Evolutionary conservation across 441 rosid species (phyloP), one percentile per base, ranked within the genome.

Genomic region (Erysimum pusillum): DNA sequence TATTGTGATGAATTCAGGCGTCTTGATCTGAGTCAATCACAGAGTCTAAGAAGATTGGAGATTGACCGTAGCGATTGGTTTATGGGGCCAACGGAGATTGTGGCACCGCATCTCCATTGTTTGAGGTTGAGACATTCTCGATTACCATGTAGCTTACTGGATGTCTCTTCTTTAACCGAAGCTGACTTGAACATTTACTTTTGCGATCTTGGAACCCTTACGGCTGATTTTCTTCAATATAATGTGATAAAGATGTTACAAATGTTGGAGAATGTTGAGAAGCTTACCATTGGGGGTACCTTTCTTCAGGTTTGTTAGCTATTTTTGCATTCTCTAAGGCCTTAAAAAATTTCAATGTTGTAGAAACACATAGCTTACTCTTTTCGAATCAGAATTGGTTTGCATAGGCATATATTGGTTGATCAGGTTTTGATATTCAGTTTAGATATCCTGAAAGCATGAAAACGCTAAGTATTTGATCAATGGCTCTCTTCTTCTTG

Each of bases 261-360:
- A 2, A 44, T 73, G 59, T 61, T 78, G 66, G 53, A 67, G 66
- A 73, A 73, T 45, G 71, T 67, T 0, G 74, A 44, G 66, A 67
- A 73, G 60, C 78, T 78, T 61, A 78, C 74, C 15, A 25, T 78
- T 53, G 74, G 81, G 1, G 71, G 70, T 39, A 73, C 70, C 8
- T 78, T 73, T 67, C 81, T 78, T 63, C 81, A 78, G 78, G 81
- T 78, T 38, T 34, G 58, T 65, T 70, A 5, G 8, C 15, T 41
- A n/a, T 31, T 45, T 12, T 31, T 28, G 41, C 12, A 4, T 32
- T 32, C 44, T 69, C 31, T 54, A 10, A 14, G 9, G 7, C 32
- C 6, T 38, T 38, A 15, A 28, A 46, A 54, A 32, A 12, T 53
- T 17, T 63, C 63, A 42, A 25, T 62, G 20, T 53, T 3, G 38